phyloP scores from a whole-genome alignment of 305 asterid genomes.

The Solanum hybrid region DNA sequence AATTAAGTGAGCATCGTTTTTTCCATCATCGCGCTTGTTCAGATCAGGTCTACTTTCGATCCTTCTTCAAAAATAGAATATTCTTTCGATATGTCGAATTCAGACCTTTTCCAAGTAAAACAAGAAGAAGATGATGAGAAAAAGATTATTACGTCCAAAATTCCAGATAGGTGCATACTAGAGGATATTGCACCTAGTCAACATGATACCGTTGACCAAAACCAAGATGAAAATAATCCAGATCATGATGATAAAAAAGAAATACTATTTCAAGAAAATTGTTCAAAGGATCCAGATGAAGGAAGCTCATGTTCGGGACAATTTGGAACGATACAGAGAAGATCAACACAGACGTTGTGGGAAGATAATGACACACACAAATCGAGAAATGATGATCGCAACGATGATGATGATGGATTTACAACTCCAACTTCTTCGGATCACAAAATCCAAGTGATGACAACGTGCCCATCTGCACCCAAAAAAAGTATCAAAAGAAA shows the following conservation, averaged over 20 bases:
- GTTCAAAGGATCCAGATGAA: background rate
- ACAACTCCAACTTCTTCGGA: slow-evolving; percentile 38
- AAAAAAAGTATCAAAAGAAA: slow-evolving; percentile 22
- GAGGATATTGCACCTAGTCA: background rate
- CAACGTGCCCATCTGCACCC: slow-evolving; percentile 49
- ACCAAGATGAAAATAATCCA: background rate
- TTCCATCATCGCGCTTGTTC: background rate
- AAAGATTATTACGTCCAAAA: background rate
- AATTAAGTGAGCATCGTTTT: background rate
- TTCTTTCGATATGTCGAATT: slow-evolving; percentile 11
- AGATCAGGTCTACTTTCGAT: background rate
- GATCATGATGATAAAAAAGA: background rate
- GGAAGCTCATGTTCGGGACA: background rate
- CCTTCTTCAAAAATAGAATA: background rate
- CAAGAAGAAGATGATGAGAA: background rate
- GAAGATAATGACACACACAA: background rate
- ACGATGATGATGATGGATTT: slow-evolving; percentile 26
- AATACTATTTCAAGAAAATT: background rate
- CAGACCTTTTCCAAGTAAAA: background rate
- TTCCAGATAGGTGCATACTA: background rate
- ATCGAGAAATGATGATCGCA: background rate
- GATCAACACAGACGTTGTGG: background rate
- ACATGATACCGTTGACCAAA: background rate
- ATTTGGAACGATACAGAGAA: background rate
- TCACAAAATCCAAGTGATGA: slow-evolving; percentile 31